Evolutionary conservation across 2,329 filamentous ascomycete genomes (phyloP).

Genomic region (Arachnopeziza araneosa): DNA sequence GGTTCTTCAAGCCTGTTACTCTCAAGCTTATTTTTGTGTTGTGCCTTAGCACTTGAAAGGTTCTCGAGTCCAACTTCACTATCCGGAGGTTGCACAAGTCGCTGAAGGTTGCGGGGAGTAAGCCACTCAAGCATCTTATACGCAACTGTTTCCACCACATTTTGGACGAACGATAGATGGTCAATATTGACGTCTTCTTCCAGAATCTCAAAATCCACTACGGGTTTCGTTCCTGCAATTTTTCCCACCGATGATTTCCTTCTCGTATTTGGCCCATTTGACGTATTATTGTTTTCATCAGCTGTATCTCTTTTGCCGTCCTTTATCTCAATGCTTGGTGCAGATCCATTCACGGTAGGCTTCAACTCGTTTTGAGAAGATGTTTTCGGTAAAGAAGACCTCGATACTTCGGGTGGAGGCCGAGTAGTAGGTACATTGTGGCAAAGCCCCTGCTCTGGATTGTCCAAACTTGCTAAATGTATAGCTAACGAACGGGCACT

Average conservation of each 20-base stretch:
- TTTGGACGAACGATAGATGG: slow-evolving; percentile 57
- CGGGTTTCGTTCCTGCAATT: neutral
- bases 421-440: slow-evolving; percentile 27
- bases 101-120: slow-evolving; percentile 43
- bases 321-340: neutral
- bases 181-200: slow-evolving; percentile 42
- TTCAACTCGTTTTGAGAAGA: neutral
- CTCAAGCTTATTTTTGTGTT: neutral
- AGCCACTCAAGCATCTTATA: slow-evolving; percentile 69
- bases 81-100: slow-evolving; percentile 12
- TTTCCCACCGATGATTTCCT: slow-evolving; percentile 5
- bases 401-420: slow-evolving; percentile 4
- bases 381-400: neutral
- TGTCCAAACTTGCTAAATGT: slow-evolving; percentile 73
- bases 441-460: slow-evolving; percentile 68
- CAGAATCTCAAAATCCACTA: slow-evolving; percentile 7
- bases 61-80: neutral
- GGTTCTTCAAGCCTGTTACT: neutral
- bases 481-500: slow-evolving; percentile 78
- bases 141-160: slow-evolving; percentile 58
- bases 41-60: neutral
- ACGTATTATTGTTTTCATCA: neutral
- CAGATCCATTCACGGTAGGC: neutral
- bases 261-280: neutral
- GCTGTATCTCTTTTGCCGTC: neutral